Percentiles rank a stretch among this genome's conserved stretches.
Evolutionary conservation across 1,139 yeast species (phyloP).

Genomic region (Sugiyamaella grinbergsii): DNA sequence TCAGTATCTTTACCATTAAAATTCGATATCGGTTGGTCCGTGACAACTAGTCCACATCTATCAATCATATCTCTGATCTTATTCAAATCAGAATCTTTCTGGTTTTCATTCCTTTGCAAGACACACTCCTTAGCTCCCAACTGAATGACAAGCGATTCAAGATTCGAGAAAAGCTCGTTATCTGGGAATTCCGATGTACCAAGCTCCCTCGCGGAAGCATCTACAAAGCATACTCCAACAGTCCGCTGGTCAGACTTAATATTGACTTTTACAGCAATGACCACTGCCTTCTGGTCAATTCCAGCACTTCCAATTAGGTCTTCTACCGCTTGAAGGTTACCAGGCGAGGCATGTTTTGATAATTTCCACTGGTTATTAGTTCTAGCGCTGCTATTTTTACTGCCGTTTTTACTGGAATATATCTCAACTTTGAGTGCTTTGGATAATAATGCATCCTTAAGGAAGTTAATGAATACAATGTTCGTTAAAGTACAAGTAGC

Average conservation of each 20-base stretch:
- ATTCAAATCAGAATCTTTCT: constrained; percentile 46
- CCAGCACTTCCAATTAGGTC: constrained; percentile 59
- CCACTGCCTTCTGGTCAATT: constrained; percentile 61
- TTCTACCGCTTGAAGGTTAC: constrained; percentile 81
- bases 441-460: constrained; percentile 68
- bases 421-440: constrained; percentile 78
- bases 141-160: constrained; percentile 84
- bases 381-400: background rate
- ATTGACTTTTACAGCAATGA: constrained; percentile 67
- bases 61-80: constrained; percentile 57
- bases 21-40: constrained; percentile 58
- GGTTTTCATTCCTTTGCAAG: constrained; percentile 46
- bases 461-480: constrained; percentile 66
- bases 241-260: constrained; percentile 52
- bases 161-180: constrained; percentile 80
- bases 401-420: constrained; percentile 50
- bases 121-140: constrained; percentile 86
- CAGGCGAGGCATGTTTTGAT: constrained; percentile 77
- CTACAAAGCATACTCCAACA: constrained; percentile 81
- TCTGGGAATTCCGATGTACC: constrained; percentile 82
- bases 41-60: constrained; percentile 72
- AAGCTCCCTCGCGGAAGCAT: constrained; percentile 63
- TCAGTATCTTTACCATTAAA: constrained; percentile 67
- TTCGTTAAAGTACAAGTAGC: constrained; percentile 77
- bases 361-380: constrained; percentile 54